phyloP scores from a whole-genome alignment of 2,329 filamentous ascomycete genomes.

The Aspergillus eucalypticola region DNA sequence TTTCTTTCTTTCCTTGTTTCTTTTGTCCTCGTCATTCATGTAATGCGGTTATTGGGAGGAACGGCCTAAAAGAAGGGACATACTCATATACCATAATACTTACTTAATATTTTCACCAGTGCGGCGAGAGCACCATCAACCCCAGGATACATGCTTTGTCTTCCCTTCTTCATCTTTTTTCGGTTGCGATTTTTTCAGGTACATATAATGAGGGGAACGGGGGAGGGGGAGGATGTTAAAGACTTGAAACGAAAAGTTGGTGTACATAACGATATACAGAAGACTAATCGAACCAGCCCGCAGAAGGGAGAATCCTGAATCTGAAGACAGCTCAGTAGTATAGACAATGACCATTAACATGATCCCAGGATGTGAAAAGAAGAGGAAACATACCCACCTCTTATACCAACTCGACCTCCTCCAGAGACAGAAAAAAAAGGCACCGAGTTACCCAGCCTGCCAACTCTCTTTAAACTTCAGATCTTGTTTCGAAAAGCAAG shows the following conservation, averaged over 20 bases:
- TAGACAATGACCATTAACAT: no score
- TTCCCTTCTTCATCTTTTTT: neutral
- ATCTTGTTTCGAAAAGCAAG: no score
- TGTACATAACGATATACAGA: neutral
- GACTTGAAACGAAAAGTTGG: neutral
- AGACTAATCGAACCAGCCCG: no score
- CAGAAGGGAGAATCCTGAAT: no score
- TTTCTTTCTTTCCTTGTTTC: neutral
- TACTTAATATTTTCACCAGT: neutral
- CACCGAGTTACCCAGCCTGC: no score
- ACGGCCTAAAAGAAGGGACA: neutral
- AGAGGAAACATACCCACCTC: no score
- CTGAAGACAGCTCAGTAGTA: no score
- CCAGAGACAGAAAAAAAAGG: no score
- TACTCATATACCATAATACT: neutral
- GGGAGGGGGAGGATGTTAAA: neutral
- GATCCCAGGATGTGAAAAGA: no score
- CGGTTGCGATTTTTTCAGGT: neutral
- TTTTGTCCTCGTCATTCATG: neutral
- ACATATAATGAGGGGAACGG: neutral
- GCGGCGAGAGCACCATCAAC: neutral
- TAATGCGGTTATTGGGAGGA: neutral
- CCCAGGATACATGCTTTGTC: neutral
- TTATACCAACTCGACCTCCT: no score
- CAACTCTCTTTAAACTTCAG: no score